phyloP scores from a whole-genome alignment of 768 basidiomycete species.

The Russula olivacea region DNA sequence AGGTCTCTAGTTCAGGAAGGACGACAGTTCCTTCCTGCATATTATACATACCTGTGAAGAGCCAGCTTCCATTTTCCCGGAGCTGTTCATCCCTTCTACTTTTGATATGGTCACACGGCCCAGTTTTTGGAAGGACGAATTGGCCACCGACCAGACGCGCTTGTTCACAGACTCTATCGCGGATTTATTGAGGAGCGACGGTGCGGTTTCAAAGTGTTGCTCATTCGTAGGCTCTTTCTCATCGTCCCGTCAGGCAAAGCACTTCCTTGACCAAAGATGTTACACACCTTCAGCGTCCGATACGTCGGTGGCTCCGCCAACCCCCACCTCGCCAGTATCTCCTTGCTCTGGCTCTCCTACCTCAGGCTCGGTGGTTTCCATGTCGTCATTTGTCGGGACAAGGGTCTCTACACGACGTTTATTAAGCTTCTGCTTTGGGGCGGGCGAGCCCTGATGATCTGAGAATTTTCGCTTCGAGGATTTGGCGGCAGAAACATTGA shows the following conservation, averaged over 20 bases:
- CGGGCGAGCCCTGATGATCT: constrained; percentile 37
- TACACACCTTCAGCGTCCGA: constrained; percentile 25
- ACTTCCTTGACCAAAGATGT: not conserved
- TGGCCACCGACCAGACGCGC: constrained; percentile 49
- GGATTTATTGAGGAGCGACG: constrained; percentile 45
- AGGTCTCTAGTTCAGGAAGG: not conserved
- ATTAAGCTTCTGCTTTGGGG: constrained; percentile 68
- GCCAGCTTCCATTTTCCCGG: constrained; percentile 3
- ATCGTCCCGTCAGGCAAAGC: constrained; percentile 1
- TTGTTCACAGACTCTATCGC: constrained; percentile 50
- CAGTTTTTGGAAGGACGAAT: constrained; percentile 49
- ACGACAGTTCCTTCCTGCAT: not conserved
- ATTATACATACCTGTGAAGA: constrained; percentile 13
- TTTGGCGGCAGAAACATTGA: constrained; percentile 84
- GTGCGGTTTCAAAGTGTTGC: constrained; percentile 62
- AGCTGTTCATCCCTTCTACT: constrained; percentile 37
- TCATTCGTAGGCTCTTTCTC: constrained; percentile 51
- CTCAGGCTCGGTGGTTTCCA: not conserved
- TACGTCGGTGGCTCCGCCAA: not conserved
- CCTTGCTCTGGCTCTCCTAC: constrained; percentile 22
- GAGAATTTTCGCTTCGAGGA: constrained; percentile 48
- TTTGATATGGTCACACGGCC: constrained; percentile 49
- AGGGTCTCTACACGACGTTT: constrained; percentile 44
- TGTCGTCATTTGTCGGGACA: constrained; percentile 10
- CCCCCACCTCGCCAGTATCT: constrained; percentile 19